Conservation (phyloP, 2,329 filamentous ascomycete genomes). For the Phialophora verrucosa region DNA sequence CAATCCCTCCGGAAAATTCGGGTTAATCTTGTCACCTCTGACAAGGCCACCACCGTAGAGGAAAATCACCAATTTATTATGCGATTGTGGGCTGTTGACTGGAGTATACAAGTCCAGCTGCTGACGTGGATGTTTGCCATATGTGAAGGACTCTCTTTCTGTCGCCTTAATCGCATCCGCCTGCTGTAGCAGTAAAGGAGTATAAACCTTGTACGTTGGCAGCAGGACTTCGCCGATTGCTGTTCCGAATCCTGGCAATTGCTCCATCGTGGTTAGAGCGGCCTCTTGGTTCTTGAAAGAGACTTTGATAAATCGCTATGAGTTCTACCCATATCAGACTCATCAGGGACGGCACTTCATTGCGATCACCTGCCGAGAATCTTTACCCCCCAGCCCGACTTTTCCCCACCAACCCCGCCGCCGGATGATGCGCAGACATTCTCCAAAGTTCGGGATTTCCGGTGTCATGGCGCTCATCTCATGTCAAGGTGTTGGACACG, state of each 20-base stretch:
- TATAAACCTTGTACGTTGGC: constrained; percentile 27
- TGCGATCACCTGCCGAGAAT: constrained; percentile 3
- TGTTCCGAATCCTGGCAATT: constrained; percentile 16
- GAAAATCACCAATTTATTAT: constrained; percentile 49
- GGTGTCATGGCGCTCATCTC: neutral
- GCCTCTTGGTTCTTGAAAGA: neutral
- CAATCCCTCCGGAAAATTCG: constrained; percentile 40
- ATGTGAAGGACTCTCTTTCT: constrained; percentile 13
- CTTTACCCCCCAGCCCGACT: neutral
- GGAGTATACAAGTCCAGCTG: constrained; percentile 49
- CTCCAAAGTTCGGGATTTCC: neutral
- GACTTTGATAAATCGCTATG: too few relatives aligned
- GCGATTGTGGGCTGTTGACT: constrained; percentile 44
- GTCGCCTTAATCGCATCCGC: constrained; percentile 23
- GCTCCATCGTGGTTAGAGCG: constrained; percentile 20
- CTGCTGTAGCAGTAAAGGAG: constrained; percentile 20
- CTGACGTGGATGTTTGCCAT: constrained; percentile 46
- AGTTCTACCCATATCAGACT: neutral
- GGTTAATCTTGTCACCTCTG: constrained; percentile 43
- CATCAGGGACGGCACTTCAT: neutral
- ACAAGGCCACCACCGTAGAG: constrained; percentile 52
- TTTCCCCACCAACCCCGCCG: constrained; percentile 2
- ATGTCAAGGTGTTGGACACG: neutral
- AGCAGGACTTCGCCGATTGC: constrained; percentile 12
- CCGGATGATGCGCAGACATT: neutral